These are phyloP conservation scores for Claviceps pusilla DNA, from an alignment of 2,329 filamentous ascomycete species.

Conservation along the genomic window DNA sequence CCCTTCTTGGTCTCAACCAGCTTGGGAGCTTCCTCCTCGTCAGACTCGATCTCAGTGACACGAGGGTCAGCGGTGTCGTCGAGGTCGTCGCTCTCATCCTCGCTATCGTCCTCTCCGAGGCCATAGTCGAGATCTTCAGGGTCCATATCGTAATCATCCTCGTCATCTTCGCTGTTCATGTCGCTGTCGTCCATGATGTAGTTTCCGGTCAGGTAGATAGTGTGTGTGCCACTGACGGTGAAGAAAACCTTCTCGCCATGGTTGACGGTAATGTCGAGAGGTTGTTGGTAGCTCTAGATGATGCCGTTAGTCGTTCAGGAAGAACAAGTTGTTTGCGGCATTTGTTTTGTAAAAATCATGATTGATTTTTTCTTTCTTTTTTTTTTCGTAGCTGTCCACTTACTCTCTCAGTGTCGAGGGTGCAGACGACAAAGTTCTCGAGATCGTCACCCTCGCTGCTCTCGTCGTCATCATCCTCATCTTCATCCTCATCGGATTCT, in stretches of 20 bases:
- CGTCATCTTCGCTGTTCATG: slow-evolving; percentile 40
- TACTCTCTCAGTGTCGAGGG: slow-evolving; percentile 84
- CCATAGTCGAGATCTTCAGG: slow-evolving; percentile 65
- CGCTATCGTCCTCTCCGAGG: slow-evolving; percentile 58
- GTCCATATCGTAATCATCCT: slow-evolving; percentile 67
- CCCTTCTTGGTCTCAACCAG: slow-evolving; percentile 48
- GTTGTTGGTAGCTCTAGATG: slow-evolving; percentile 76
- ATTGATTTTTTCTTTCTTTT: too few relatives aligned
- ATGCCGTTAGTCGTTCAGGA: slow-evolving; percentile 13
- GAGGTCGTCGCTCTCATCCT: slow-evolving; percentile 60
- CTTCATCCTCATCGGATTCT: slow-evolving; percentile 21
- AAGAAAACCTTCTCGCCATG: slow-evolving; percentile 88
- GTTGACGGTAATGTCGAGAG: slow-evolving; percentile 80
- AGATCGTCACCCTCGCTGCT: slow-evolving; percentile 50
- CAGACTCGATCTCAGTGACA: slow-evolving; percentile 67
- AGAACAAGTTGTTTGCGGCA: too few relatives aligned
- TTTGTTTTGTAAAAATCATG: too few relatives aligned
- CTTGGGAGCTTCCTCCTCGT: slow-evolving; percentile 59
- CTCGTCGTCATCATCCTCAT: slow-evolving; percentile 41
- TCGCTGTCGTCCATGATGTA: slow-evolving; percentile 66
- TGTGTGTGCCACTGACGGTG: slow-evolving; percentile 76
- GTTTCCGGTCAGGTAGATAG: slow-evolving; percentile 88
- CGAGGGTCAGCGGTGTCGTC: slow-evolving; percentile 67
- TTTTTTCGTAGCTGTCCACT: slow-evolving; percentile 12
- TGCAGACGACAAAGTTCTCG: slow-evolving; percentile 90